Evolutionary conservation across 2,329 filamentous ascomycete species (phyloP).

Genomic region (Penicillium frequentans): DNA sequence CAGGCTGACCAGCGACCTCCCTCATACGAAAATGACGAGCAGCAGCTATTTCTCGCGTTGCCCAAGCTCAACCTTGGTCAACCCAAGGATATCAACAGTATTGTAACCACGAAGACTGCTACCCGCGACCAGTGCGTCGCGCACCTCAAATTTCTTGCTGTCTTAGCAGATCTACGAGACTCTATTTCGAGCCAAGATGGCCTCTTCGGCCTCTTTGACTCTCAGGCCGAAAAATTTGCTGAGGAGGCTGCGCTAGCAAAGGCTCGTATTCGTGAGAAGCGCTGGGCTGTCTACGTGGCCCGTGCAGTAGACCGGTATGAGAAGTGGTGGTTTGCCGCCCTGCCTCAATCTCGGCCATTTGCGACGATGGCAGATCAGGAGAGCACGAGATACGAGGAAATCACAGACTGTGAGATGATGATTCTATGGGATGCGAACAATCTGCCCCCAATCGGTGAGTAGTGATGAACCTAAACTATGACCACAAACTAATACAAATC

Average conservation of each 20-base stretch:
- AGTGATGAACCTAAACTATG: background rate
- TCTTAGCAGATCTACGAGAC: slow-evolving; percentile 67
- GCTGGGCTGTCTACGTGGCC: slow-evolving; percentile 69
- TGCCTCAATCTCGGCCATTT: slow-evolving; percentile 14
- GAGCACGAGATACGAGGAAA: slow-evolving; percentile 7
- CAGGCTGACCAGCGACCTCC: slow-evolving; percentile 22
- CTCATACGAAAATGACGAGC: slow-evolving; percentile 22
- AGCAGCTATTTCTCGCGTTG: slow-evolving; percentile 13
- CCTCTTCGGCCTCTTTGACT: slow-evolving; percentile 64
- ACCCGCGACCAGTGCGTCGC: slow-evolving; percentile 62
- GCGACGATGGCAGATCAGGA: slow-evolving; percentile 13
- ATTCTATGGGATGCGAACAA: slow-evolving; percentile 15
- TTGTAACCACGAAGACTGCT: slow-evolving; percentile 18
- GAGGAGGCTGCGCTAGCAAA: slow-evolving; percentile 45
- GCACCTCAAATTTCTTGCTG: slow-evolving; percentile 71
- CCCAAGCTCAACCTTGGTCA: slow-evolving; percentile 26
- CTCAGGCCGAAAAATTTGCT: slow-evolving; percentile 37
- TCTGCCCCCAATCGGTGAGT: slow-evolving; percentile 22
- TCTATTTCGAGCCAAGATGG: slow-evolving; percentile 66
- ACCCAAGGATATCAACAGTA: background rate
- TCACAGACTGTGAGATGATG: slow-evolving; percentile 7
- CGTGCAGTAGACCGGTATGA: slow-evolving; percentile 67
- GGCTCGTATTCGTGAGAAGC: slow-evolving; percentile 63
- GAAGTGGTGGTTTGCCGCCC: slow-evolving; percentile 53
- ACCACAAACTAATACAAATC: background rate